phyloP scores from a whole-genome alignment of 371 early-diverging fungal species.

The Syncephalastrum sp. region DNA sequence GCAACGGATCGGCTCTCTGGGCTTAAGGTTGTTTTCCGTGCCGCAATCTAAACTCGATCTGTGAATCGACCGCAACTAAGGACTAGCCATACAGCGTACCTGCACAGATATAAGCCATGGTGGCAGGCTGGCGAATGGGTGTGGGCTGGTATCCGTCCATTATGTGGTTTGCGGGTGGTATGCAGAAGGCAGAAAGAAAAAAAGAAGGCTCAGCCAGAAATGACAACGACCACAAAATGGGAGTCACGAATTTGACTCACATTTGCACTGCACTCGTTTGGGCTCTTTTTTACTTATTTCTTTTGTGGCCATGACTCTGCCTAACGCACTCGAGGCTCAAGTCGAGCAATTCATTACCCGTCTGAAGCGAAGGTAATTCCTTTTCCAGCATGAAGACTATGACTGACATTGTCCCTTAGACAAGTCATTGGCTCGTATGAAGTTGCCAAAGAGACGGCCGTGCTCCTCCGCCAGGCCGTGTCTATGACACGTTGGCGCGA shows the following conservation, averaged over 20 bases:
- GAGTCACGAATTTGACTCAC: neutral
- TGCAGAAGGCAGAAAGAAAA: constrained; percentile 1
- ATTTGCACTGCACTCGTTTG: too few relatives aligned
- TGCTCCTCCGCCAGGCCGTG: constrained; percentile 76
- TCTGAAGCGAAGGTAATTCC: constrained; percentile 62
- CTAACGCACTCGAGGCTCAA: constrained; percentile 38
- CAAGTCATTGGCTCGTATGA: constrained; percentile 76
- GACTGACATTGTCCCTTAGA: neutral
- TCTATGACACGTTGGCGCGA: constrained; percentile 75
- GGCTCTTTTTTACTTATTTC: too few relatives aligned
- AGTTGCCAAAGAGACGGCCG: constrained; percentile 80
- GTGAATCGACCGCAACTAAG: neutral
- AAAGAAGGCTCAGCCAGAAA: neutral
- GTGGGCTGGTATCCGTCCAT: constrained; percentile 49
- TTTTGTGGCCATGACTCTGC: constrained; percentile 19
- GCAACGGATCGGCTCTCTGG: constrained; percentile 94
- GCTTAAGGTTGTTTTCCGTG: constrained; percentile 87
- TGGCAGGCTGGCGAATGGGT: constrained; percentile 43
- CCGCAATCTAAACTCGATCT: constrained; percentile 70
- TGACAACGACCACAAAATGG: neutral
- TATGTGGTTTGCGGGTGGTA: neutral
- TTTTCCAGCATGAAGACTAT: neutral
- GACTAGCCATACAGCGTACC: constrained; percentile 28
- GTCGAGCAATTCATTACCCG: constrained; percentile 53
- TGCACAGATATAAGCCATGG: constrained; percentile 66